These are phyloP conservation scores for Handroanthus guayacan DNA, from an alignment of 257 asterid species.

Conservation along the genomic window DNA sequence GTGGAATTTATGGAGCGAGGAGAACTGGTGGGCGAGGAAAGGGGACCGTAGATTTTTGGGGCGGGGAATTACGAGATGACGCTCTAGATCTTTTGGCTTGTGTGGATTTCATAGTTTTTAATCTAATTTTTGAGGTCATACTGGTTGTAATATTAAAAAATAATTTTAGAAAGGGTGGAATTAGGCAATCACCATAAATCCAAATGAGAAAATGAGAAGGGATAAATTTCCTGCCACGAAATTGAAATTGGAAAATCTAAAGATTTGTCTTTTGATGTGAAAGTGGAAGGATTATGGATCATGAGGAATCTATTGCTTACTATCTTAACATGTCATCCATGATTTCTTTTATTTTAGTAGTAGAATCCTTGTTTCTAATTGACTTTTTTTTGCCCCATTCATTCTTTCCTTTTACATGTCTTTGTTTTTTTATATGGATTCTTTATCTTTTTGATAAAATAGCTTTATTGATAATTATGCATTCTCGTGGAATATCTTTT, in stretches of 20 bases:
- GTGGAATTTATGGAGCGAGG: conserved; percentile 30
- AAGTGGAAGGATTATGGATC: conserved; percentile 13
- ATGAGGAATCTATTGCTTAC: conserved; percentile 21
- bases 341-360: not conserved
- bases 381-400: too few relatives aligned
- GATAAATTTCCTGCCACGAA: conserved; percentile 35
- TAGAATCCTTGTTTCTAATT: not conserved
- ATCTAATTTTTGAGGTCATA: conserved; percentile 37
- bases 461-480: too few relatives aligned
- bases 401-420: too few relatives aligned
- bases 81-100: conserved; percentile 41
- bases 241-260: conserved; percentile 27
- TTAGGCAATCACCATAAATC: not conserved
- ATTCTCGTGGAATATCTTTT: too few relatives aligned
- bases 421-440: too few relatives aligned
- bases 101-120: conserved; percentile 25
- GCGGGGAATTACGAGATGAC: conserved; percentile 38
- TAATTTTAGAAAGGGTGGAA: not conserved
- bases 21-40: conserved; percentile 30
- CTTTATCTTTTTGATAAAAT: too few relatives aligned
- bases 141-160: not conserved
- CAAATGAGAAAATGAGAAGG: conserved; percentile 5
- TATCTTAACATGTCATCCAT: conserved; percentile 15
- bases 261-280: not conserved
- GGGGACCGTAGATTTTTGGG: conserved; percentile 39